Base-by-base conservation (phyloP, 805 yeast species). In the Wickerhamomyces rabaulensis region DNA sequence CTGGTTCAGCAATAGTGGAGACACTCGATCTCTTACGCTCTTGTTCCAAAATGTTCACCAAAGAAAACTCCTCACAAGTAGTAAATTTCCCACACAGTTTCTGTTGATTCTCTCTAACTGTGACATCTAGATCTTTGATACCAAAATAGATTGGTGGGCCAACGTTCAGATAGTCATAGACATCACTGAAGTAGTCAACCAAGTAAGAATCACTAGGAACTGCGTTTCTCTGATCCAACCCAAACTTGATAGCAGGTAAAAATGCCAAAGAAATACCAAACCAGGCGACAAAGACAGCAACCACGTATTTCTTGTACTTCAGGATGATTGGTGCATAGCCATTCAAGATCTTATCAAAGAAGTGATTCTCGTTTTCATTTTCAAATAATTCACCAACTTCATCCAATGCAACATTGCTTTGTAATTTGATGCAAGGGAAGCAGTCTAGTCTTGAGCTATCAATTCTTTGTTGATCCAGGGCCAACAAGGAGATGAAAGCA, bases 131-230 rank as follows among this genome's bases (percentile, higher is more conserved):
- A 44, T 78, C 81, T 40, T 79, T 76, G n/a, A 87, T 80, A 21
- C 94, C 89, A 64, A 90, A 85, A 59, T 86, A 94, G 1, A 87
- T 75, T 0, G 99, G 99, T 1, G 99, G 96, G 0, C 98, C 99
- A 8, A 86, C 86, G 49, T 84, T 82, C 50, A 92, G 70, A 60
- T 82, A 86, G 2, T 73, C 65, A 60, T 84, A 86, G 3, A 90
- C 71, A 45, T 91, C 88, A 53, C 83, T 70, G 67, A 87, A 92
- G 63, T 92, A 94, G 44, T 79, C 76, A 35, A 90, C 81, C 58
- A 94, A 65, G 58, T 90, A 88, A 0, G 97, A 91, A 45, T 78
- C 90, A 2, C 73, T 66, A 0, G 98, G 98, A 13, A 92, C 75
- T 0, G 97, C 98, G 38, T 84, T 69, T 45, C 95, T 74, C 65